phyloP scores from a whole-genome alignment of 345 rosid genomes.

The Viola odorata region DNA sequence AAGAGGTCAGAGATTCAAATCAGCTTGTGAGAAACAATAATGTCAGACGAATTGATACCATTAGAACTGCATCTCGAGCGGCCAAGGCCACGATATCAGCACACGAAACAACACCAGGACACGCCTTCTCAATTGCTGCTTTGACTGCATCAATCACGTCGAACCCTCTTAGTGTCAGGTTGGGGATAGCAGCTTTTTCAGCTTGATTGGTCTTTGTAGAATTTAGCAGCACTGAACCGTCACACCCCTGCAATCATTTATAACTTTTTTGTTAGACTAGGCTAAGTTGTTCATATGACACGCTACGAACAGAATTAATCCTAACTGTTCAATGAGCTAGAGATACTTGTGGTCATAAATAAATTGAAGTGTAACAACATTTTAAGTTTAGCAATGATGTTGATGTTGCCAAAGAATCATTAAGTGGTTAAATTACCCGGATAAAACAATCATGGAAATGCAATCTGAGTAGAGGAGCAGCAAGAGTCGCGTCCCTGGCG shows the following conservation, averaged over 20 bases:
- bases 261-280: too few relatives aligned
- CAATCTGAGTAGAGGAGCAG: constrained; percentile 45
- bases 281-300: too few relatives aligned
- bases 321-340: too few relatives aligned
- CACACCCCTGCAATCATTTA: constrained; percentile 48
- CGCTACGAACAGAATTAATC: too few relatives aligned
- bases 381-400: too few relatives aligned
- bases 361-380: neutral
- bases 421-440: too few relatives aligned
- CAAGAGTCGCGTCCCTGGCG: constrained; percentile 36
- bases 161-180: constrained; percentile 38
- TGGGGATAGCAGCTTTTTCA: constrained; percentile 39
- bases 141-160: constrained; percentile 47
- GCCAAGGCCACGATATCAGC: constrained; percentile 46
- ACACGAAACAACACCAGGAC: constrained; percentile 55
- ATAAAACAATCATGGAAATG: constrained; percentile 55
- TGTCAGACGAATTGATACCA: too few relatives aligned
- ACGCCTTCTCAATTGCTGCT: constrained; percentile 34
- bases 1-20: neutral
- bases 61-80: constrained; percentile 44
- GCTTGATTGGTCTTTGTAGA: constrained; percentile 36
- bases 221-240: constrained; percentile 44
- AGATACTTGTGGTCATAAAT: neutral
- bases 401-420: too few relatives aligned
- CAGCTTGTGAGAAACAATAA: neutral